Evolutionary conservation across 129 eudicot species (phyloP), one percentile per base, ranked within the genome.

Genomic region (Gnaphalium uliginosum): DNA sequence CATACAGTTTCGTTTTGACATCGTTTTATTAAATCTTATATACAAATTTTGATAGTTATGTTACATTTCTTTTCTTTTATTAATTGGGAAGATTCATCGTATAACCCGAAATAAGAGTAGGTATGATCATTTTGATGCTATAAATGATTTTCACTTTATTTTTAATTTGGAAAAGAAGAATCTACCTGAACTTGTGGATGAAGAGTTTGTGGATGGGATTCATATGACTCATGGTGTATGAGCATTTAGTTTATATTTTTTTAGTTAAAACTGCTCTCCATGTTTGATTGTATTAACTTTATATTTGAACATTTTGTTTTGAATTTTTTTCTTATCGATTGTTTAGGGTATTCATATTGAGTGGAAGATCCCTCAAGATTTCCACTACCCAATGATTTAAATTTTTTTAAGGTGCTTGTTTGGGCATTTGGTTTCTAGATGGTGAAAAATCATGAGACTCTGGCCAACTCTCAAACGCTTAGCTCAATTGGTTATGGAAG

Each of bases 361-460:
- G 83, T 80, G 83, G 83, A 66, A 46, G 70, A 73, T 66, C 75
- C 75, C 64, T 80, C 63, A 80, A 73, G 75, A 66, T 73, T 73
- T 80, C 83, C 83, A 80, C 83, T 80, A 73, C 46, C 78, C 73
- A 72, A 57, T 79, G 79, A 66, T 73, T 79, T 73, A 53, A 71
- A 65, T 56, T 73, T 64, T 74, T 57, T 35, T 30, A 37, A 8
- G 83, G 67, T 66, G 68, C 74, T 76, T 67, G 57, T 19, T 66
- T 76, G 11, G 79, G 30, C 65, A 75, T 75, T 48, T 64, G 75
- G 75, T 37, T 80, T 73, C 70, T 66, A 73, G 79, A 80, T 66
- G 23, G 83, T 72, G 22, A 72, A 65, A 79, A 62, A 23, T 23
- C 22, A 48, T 6, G 22, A 77, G 32, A 35, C 65, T 26, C 65